These are phyloP conservation scores for Candida quercuum DNA, from an alignment of 805 yeast species.

Conservation along the genomic window DNA sequence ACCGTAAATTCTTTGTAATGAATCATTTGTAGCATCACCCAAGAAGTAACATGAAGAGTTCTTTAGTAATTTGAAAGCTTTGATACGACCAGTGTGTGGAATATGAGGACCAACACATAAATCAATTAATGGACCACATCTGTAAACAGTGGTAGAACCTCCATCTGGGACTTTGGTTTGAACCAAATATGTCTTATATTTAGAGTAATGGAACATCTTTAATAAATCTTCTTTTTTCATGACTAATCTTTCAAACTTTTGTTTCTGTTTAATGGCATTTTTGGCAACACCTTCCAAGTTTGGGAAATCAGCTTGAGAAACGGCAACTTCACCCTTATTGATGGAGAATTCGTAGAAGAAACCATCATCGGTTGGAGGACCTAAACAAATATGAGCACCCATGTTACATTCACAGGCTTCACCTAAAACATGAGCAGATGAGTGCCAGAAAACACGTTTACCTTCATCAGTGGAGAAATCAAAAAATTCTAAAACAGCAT, in stretches of 20 bases:
- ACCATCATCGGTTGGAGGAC: conserved; percentile 98
- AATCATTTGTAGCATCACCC: conserved; percentile 90
- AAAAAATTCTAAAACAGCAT: conserved; percentile 65
- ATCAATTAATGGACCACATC: conserved; percentile 97
- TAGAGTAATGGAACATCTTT: conserved; percentile 92
- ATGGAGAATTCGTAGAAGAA: conserved; percentile 95
- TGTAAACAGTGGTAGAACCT: conserved; percentile 91
- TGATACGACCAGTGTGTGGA: conserved; percentile 95
- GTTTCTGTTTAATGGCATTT: conserved; percentile 90
- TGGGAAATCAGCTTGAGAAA: conserved; percentile 78
- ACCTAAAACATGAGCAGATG: conserved; percentile 96
- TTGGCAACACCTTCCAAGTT: conserved; percentile 82
- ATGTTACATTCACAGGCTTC: conserved; percentile 96
- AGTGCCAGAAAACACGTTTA: conserved; percentile 96
- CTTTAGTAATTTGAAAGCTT: conserved; percentile 89
- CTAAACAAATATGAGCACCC: conserved; percentile 89
- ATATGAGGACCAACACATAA: conserved; percentile 97
- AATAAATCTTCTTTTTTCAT: conserved; percentile 88
- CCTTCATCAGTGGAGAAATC: conserved; percentile 96
- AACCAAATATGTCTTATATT: conserved; percentile 87
- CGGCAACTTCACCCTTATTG: conserved; percentile 67
- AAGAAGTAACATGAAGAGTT: conserved; percentile 94
- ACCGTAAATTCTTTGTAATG: conserved; percentile 96
- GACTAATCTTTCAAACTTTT: conserved; percentile 88
- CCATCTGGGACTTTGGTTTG: conserved; percentile 91